These are phyloP conservation scores for Capsicum baccatum DNA, from an alignment of 257 asterid species.

Conservation along the genomic window DNA sequence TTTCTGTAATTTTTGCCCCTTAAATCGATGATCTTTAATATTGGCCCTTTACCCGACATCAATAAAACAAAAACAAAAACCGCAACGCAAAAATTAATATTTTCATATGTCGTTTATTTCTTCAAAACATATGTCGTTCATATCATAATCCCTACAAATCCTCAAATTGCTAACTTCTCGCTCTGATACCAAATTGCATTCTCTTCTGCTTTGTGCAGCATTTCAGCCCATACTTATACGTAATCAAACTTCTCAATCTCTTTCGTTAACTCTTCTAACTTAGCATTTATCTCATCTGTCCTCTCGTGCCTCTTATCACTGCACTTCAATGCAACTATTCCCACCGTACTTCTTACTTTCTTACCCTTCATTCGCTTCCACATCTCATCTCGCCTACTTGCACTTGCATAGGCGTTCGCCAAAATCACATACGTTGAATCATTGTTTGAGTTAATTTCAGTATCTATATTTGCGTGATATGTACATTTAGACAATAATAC, in stretches of 20 bases:
- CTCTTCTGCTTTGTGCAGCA: slow-evolving; percentile 53
- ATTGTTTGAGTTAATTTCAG: slow-evolving; percentile 62
- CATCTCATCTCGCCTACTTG: slow-evolving; percentile 65
- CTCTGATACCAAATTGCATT: slow-evolving; percentile 63
- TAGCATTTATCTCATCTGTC: slow-evolving; percentile 60
- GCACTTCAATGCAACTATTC: slow-evolving; percentile 76
- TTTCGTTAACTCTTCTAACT: slow-evolving; percentile 55
- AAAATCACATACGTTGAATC: slow-evolving; percentile 78
- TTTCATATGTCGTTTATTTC: too few relatives aligned
- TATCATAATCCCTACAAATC: slow-evolving; percentile 58
- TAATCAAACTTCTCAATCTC: slow-evolving; percentile 70
- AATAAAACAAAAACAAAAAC: too few relatives aligned
- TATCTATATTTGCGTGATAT: slow-evolving; percentile 37
- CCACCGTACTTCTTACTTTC: slow-evolving; percentile 69
- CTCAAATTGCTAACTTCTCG: slow-evolving; percentile 78
- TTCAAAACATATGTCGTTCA: too few relatives aligned
- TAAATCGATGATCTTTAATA: too few relatives aligned
- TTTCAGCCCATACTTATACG: slow-evolving; percentile 52
- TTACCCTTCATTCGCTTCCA: slow-evolving; percentile 71
- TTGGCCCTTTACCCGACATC: too few relatives aligned
- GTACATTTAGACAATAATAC: slow-evolving; percentile 54
- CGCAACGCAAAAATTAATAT: too few relatives aligned
- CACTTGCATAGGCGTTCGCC: slow-evolving; percentile 60
- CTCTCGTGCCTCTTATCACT: slow-evolving; percentile 61
- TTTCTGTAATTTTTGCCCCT: too few relatives aligned